Evolutionary conservation across 2,329 filamentous ascomycete genomes (phyloP).

Genomic region (Botryotinia convoluta): DNA sequence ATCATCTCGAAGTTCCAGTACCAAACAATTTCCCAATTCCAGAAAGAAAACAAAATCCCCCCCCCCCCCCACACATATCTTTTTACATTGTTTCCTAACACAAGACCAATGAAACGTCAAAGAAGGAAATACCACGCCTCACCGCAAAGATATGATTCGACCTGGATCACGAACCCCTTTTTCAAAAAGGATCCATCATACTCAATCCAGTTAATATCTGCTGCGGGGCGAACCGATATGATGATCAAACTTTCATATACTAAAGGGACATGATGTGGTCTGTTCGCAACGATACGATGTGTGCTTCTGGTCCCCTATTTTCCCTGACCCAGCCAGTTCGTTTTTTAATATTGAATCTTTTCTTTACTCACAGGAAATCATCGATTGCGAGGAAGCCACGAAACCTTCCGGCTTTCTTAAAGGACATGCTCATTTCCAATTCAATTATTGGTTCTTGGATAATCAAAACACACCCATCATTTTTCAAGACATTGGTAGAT

Average conservation of each 20-base stretch:
- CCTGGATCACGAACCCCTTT: slow-evolving; percentile 8
- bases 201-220: slow-evolving; percentile 10
- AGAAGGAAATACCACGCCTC: not conserved
- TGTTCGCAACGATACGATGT: slow-evolving; percentile 11
- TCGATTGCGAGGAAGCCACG: not conserved
- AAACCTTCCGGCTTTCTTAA: not conserved
- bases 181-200: slow-evolving; percentile 6
- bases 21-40: not conserved
- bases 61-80: not conserved
- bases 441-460: not conserved
- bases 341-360: not conserved
- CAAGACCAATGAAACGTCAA: not conserved
- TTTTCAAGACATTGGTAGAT: slow-evolving; percentile 4
- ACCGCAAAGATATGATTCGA: slow-evolving; percentile 9
- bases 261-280: slow-evolving; percentile 13
- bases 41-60: not conserved
- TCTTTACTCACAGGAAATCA: not conserved
- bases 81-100: not conserved
- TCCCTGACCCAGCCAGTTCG: not conserved
- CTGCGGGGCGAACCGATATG: slow-evolving; percentile 15
- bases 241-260: slow-evolving; percentile 2
- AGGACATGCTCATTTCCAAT: slow-evolving; percentile 6
- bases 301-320: slow-evolving; percentile 10
- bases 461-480: not conserved
- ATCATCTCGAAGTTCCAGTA: not conserved